Evolutionary conservation across 75 land plant species (phyloP).

Genomic region (Ceratopteris richardii): DNA sequence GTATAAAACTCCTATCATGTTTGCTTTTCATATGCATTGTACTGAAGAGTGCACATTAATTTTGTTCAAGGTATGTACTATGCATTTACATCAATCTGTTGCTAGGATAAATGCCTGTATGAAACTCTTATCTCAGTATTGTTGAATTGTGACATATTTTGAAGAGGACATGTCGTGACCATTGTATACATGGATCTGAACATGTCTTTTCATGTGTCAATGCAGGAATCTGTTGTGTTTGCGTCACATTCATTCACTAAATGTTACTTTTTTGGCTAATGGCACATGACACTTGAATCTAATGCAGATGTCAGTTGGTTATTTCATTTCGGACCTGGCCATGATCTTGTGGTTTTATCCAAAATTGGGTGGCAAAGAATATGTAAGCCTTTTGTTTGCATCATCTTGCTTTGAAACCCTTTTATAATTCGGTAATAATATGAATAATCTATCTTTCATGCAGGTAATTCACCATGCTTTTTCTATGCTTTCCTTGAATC

Average conservation of each 20-base stretch:
- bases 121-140: not conserved
- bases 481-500: slow-evolving; percentile 50
- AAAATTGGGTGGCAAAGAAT: slow-evolving; percentile 66
- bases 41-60: not conserved
- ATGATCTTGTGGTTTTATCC: slow-evolving; percentile 71
- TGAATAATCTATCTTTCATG: not conserved
- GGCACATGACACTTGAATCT: not conserved
- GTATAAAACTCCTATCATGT: too few relatives aligned
- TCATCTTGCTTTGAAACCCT: not conserved
- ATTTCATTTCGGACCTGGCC: slow-evolving; percentile 66
- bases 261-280: too few relatives aligned
- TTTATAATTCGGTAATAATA: not conserved
- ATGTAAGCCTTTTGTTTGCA: slow-evolving; percentile 37
- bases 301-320: slow-evolving; percentile 70
- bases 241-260: too few relatives aligned
- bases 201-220: slow-evolving; percentile 1
- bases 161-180: not conserved
- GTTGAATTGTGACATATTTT: not conserved
- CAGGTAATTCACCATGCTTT: slow-evolving; percentile 67
- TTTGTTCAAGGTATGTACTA: not conserved
- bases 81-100: not conserved
- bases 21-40: too few relatives aligned
- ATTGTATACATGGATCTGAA: not conserved
- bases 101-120: not conserved
- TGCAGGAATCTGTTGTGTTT: too few relatives aligned